Base-by-base conservation (phyloP, 2,329 filamentous ascomycete genomes). In the Ophiostoma pallidulum region DNA sequence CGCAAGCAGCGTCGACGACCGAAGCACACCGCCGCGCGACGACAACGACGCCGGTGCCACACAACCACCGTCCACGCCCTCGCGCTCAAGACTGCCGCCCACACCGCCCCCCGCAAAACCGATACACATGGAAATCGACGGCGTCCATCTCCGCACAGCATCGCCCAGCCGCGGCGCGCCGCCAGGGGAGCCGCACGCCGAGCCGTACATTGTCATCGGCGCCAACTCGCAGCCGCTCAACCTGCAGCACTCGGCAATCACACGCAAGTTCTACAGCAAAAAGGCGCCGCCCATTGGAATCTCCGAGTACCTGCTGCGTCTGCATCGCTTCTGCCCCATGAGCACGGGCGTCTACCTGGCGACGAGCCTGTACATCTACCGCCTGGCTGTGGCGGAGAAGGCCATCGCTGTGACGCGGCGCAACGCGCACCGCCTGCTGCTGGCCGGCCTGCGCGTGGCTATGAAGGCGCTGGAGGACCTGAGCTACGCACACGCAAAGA, bases 401-500 rank as follows among this genome's bases (percentile, higher is more conserved):
- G 77, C 84, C 20, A 83, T 97, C 19, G 81, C 83, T 1, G 84
- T 95, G 8, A 94, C 89, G 3, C 75, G 77, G 49, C 78, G 87
- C 48, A 97, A 94, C 53, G 84, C 87, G 52, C 91, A 98, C 63
- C 80, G 92, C 3, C 70, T 97, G 8, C 73, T 94, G 28, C 75
- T 98, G 14, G 90, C 88, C 0, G 86, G 85, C 7, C 72, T 96
- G 45, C 73, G 90, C 31, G 86, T 96, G 4, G 89, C 91, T 13
- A 92, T 90, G 77, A 98, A 97, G 67, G 86, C 88, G 0, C 69
- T 96, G n/a, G 91, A 98, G 64, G 91, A 97, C 63, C 74, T 91
- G 46, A 86, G 83, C 56, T 95, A 94, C 66, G 79, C 86, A 8
- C 91, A 96, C 66, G 75, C 75, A 51, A 84, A 88, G 47, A 81